Evolutionary conservation across 169 alveolate genomes (phyloP), one percentile per base, ranked within the genome.

Genomic region (Cryptosporidium bovis): DNA sequence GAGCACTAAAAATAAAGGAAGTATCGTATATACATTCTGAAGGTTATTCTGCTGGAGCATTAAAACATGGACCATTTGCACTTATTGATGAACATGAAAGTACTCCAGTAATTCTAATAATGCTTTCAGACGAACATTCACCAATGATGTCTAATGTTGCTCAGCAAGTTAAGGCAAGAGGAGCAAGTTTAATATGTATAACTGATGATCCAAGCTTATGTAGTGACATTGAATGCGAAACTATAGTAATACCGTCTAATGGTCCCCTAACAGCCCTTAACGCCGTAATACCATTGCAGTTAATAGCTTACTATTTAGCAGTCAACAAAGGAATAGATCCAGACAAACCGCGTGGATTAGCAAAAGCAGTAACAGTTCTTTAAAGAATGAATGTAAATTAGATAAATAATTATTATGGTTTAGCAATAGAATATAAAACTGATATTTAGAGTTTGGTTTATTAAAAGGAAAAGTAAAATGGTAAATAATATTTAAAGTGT

Each of bases 1-100:
- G 99, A 44, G 99, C 99, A 0, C 90, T 98, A 29, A 97, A 97
- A 85, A 93, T 98, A 33, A 98, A 98, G 92, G 99, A 98, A 91
- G 83, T 97, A 16, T 92, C 99, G 16, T 96, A 97, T 90, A 93
- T 96, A 6, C 99, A 97, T 83, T 97, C 98, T n/a, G 99, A 97
- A 90, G 99, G 98, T 13, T 96, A 95, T 56, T 92, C 97, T 2
- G 97, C 98, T 8, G 99, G 99, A 20, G 98, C 97, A 69, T 90
- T 97, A 85, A 97, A 97, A 83, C 99, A 97, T 85, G 99, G 99
- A 12, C 97, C 98, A 13, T 93, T 96, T 71, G 99, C 99, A 0
- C 84, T 97, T 85, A 94, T 97, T 15, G 97, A 95, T 69, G 93
- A 94, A 15, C 77, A 91, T 64, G 82, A 91, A 24, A 94, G 71